A percentile compares a stretch with the other conserved stretches of the same genome.
These are phyloP conservation scores for Phytophthora aleatoria DNA, from an alignment of 352 stramenopile genomes.

Conservation along the genomic window DNA sequence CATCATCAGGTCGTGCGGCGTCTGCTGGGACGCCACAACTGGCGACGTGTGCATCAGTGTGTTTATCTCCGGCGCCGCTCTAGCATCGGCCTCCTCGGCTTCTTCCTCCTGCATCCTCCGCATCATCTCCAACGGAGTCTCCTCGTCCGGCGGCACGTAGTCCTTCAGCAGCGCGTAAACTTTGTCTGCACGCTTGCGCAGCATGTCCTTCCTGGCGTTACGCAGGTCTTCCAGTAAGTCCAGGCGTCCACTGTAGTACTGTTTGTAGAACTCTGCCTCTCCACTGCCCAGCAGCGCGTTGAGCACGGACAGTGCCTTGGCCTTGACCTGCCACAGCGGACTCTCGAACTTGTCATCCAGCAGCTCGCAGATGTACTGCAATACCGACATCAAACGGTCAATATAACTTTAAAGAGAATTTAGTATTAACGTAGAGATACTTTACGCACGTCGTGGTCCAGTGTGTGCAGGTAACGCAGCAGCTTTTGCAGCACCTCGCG, in stretches of 20 bases:
- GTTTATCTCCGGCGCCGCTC: constrained; percentile 15
- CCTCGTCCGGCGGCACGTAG: constrained; percentile 32
- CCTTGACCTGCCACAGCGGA: constrained; percentile 82
- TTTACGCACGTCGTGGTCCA: constrained; percentile 67
- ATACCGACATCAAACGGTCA: neutral
- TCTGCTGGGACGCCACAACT: constrained; percentile 40
- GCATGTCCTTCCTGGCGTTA: constrained; percentile 72
- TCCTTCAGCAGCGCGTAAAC: constrained; percentile 44
- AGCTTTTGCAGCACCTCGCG: constrained; percentile 82
- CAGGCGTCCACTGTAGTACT: constrained; percentile 58
- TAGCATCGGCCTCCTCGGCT: constrained; percentile 20
- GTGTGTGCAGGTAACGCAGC: constrained; percentile 65
- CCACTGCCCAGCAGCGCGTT: constrained; percentile 64
- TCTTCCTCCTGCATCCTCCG: constrained; percentile 40
- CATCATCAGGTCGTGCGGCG: constrained; percentile 34
- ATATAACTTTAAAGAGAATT: neutral
- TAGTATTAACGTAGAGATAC: constrained; percentile 5
- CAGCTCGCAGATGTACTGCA: constrained; percentile 81
- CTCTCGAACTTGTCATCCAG: constrained; percentile 88
- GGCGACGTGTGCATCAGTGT: constrained; percentile 49
- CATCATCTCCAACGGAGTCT: constrained; percentile 41
- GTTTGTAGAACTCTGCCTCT: constrained; percentile 68
- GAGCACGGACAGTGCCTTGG: constrained; percentile 79
- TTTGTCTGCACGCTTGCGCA: constrained; percentile 80
- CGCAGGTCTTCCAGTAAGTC: constrained; percentile 64